Conservation (phyloP, 179 eudicot genomes). For the Sideroxylon spinosum region DNA sequence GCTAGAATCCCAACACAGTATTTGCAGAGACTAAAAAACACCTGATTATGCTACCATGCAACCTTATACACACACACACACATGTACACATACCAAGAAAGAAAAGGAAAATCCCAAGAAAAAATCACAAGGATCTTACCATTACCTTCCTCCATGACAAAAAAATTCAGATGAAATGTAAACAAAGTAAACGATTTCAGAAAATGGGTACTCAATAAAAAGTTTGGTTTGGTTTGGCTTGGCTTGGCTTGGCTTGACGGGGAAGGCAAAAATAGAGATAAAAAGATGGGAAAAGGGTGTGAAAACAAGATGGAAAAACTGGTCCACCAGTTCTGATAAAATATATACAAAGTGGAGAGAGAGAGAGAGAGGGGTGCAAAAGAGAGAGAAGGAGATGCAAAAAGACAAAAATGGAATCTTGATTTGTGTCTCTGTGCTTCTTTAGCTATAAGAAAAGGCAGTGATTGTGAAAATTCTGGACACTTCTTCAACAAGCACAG, state of each 20-base stretch:
- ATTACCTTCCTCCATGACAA: constrained; percentile 19
- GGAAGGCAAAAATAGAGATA: background rate
- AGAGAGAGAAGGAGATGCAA: background rate
- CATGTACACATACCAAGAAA: too few species aligned
- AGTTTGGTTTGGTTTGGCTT: background rate
- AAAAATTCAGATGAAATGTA: background rate
- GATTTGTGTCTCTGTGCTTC: background rate
- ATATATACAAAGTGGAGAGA: background rate
- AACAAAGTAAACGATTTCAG: background rate
- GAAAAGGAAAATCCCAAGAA: background rate
- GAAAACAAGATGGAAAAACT: background rate
- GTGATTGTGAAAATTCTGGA: background rate
- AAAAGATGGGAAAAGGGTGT: background rate
- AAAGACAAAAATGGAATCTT: background rate
- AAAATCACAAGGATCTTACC: constrained; percentile 11
- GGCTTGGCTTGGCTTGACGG: background rate
- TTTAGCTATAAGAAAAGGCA: background rate
- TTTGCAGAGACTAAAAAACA: background rate
- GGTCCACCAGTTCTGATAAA: constrained; percentile 14
- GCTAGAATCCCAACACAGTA: background rate
- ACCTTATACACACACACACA: too few species aligned
- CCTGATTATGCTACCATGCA: background rate
- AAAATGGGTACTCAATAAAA: constrained; percentile 5
- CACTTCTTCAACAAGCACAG: background rate
- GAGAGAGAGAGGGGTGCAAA: constrained; percentile 9